A percentile compares a stretch with the other conserved stretches of the same genome.
phyloP scores from a whole-genome alignment of 2,329 filamentous ascomycete genomes.

The Fusarium keratoplasticum region DNA sequence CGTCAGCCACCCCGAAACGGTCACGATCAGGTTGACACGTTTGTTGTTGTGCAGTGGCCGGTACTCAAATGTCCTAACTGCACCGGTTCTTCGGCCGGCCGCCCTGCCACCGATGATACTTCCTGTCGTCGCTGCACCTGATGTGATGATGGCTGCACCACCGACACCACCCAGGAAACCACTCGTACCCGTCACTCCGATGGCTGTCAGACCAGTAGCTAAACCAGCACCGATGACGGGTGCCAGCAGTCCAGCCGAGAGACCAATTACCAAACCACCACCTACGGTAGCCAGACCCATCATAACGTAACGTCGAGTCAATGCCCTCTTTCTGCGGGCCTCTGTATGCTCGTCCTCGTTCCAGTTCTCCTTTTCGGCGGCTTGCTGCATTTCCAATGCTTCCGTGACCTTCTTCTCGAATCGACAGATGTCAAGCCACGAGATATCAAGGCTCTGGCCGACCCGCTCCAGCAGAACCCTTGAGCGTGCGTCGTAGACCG shows the following conservation, averaged over 20 bases:
- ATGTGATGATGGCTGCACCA: slow-evolving; percentile 94
- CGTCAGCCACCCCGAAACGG: slow-evolving; percentile 97
- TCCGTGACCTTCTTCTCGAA: slow-evolving; percentile 98
- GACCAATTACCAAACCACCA: slow-evolving; percentile 91
- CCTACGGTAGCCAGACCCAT: slow-evolving; percentile 98
- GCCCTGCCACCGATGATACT: slow-evolving; percentile 87
- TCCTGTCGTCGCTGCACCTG: slow-evolving; percentile 86
- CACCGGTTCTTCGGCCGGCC: slow-evolving; percentile 87
- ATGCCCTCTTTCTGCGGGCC: slow-evolving; percentile 80
- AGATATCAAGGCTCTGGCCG: slow-evolving; percentile 81
- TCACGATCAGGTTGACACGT: slow-evolving; percentile 93
- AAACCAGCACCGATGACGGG: slow-evolving; percentile 95
- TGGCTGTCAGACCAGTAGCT: slow-evolving; percentile 93
- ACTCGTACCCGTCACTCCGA: slow-evolving; percentile 89
- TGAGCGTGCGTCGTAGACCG: slow-evolving; percentile 90
- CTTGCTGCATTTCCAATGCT: slow-evolving; percentile 96
- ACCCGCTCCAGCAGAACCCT: slow-evolving; percentile 86
- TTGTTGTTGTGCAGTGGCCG: slow-evolving; percentile 98
- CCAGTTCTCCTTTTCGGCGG: slow-evolving; percentile 95
- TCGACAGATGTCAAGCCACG: slow-evolving; percentile 92
- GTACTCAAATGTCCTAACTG: slow-evolving; percentile 97
- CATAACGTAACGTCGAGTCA: slow-evolving; percentile 88
- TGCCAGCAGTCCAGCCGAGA: slow-evolving; percentile 91
- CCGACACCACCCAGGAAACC: slow-evolving; percentile 92
- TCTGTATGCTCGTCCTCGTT: slow-evolving; percentile 97